Conservation (phyloP, 768 basidiomycete species). For the Russula compacta region DNA sequence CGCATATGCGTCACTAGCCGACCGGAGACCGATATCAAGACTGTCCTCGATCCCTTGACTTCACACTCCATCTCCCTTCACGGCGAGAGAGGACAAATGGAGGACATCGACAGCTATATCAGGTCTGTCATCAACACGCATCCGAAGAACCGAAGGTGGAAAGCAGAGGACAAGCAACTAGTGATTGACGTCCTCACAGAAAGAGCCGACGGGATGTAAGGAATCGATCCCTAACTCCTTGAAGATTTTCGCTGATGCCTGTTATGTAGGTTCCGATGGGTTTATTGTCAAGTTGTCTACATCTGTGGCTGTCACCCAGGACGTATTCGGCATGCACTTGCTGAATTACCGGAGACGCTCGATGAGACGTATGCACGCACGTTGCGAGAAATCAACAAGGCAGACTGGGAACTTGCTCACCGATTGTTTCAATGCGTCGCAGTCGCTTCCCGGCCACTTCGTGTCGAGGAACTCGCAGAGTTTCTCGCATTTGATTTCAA, state of each 20-base stretch:
- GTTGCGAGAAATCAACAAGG: neutral
- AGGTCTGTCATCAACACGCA: neutral
- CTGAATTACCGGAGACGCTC: neutral
- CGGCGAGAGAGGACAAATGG: neutral
- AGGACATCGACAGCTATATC: neutral
- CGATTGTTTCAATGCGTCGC: neutral
- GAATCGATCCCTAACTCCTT: too few relatives aligned
- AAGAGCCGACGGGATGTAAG: neutral
- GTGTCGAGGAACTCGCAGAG: neutral
- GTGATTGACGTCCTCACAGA: neutral
- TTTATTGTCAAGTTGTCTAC: neutral
- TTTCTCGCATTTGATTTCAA: neutral
- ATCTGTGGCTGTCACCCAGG: neutral
- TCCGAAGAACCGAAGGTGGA: neutral
- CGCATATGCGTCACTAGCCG: neutral
- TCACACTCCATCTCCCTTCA: neutral
- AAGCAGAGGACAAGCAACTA: neutral
- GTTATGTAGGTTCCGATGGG: neutral
- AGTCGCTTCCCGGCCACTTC: neutral
- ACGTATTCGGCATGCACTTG: neutral
- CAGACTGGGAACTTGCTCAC: neutral
- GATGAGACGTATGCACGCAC: neutral
- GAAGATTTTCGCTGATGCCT: too few relatives aligned
- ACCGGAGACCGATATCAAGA: neutral
- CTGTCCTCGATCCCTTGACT: neutral